Base-by-base conservation (phyloP, 2,329 filamentous ascomycete genomes). In the Leptosphaerulina australis region DNA sequence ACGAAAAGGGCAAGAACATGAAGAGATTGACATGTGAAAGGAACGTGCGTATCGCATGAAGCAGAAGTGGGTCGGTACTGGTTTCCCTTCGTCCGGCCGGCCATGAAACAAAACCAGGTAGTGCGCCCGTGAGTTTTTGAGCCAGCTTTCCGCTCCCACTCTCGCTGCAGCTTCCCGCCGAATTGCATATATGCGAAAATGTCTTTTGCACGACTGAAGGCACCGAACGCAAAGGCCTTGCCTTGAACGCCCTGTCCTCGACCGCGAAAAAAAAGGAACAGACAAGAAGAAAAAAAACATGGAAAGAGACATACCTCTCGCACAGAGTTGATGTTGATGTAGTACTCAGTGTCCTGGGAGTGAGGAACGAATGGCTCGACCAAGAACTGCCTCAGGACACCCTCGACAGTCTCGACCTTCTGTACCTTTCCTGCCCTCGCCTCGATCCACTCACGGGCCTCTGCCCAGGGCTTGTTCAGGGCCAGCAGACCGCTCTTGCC, bases 241-340 rank as follows among this genome's bases (percentile, higher is more conserved):
- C 28, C 26, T 20, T 28, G 30, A 36, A 45, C 46, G 24, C 44
- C 30, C 31, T 41, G 31, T 41, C 45, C 11, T 26, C 18, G 31
- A 47, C 25, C 20, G 25, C 38, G 50, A 41, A 54, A 34, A 22
- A 22, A 40, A 38, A 43, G 20, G 26, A 54, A 33, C 44, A 28
- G 18, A 33, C 9, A 22, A 38, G 43, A 45, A 40, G 48, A 56
- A 55, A 58, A 57, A 56, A 60, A 53, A 59, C 58, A 55, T n/a
- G 17, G 18, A 35, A 57, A 60, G 22, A 53, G 56, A 86, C 91
- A 86, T 87, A 97, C 94, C 87, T 97, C 94, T 83, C 94, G 90
- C 72, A 96, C 92, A 59, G 94, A 97, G 85, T 97, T 94, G 83
- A 99, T 99, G 87, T 97, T 97, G 83, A 99, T 96, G 81, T 99